Percentiles rank a stretch among this genome's conserved stretches.
phyloP scores from a whole-genome alignment of 305 asterid species.

The Caryopteris hybrid region DNA sequence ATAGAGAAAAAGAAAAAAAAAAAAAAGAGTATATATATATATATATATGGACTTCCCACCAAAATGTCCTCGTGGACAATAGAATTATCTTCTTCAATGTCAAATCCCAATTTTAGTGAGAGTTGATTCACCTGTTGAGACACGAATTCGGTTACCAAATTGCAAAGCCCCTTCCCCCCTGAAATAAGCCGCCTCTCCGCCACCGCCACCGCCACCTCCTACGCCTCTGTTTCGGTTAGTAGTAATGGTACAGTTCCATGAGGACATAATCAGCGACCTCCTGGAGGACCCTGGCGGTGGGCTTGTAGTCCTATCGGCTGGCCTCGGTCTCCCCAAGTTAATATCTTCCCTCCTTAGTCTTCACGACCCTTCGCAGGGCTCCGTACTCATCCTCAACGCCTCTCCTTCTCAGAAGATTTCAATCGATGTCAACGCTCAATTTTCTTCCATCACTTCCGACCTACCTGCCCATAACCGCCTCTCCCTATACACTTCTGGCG shows the following conservation, averaged over 20 bases:
- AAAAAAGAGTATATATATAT: no score
- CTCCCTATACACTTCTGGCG: constrained; percentile 71
- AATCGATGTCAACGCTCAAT: constrained; percentile 23
- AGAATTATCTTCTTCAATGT: neutral
- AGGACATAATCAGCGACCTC: constrained; percentile 77
- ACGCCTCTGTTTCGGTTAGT: neutral
- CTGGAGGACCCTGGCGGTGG: constrained; percentile 79
- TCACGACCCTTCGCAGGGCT: constrained; percentile 76
- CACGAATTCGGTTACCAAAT: neutral
- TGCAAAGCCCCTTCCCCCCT: neutral
- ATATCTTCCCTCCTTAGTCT: constrained; percentile 58
- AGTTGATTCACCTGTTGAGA: neutral
- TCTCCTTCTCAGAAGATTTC: constrained; percentile 50
- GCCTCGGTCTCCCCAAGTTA: constrained; percentile 73
- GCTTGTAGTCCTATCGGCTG: constrained; percentile 67
- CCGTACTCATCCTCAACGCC: constrained; percentile 74
- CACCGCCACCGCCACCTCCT: constrained; percentile 5
- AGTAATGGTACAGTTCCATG: constrained; percentile 73
- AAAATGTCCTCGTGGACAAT: no score
- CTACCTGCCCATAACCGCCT: constrained; percentile 63
- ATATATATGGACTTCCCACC: no score
- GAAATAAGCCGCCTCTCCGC: neutral
- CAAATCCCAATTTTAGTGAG: neutral
- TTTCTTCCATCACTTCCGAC: constrained; percentile 71
- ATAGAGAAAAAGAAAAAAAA: no score